Evolutionary conservation across 2,329 filamentous ascomycete genomes (phyloP).

Genomic region (Phyllosticta ampelicida): DNA sequence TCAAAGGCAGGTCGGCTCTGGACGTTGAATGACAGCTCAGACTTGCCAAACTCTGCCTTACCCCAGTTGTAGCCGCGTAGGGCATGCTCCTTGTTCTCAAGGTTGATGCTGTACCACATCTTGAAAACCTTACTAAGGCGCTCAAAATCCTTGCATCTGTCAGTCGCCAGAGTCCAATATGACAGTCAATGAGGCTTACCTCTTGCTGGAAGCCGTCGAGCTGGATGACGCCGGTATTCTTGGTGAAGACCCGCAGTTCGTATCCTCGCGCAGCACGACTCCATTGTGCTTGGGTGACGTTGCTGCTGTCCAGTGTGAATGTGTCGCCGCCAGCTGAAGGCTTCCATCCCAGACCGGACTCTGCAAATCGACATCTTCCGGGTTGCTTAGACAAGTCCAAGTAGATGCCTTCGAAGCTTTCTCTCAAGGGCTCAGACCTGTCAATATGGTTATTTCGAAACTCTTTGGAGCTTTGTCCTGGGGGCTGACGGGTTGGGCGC

Average conservation of each 20-base stretch:
- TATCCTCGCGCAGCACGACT: constrained; percentile 85
- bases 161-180: background rate
- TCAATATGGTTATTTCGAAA: background rate
- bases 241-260: constrained; percentile 83
- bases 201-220: constrained; percentile 92
- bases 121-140: constrained; percentile 89
- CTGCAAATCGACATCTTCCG: constrained; percentile 89
- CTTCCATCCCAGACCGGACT: constrained; percentile 93
- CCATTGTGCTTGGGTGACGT: constrained; percentile 86
- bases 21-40: constrained; percentile 91
- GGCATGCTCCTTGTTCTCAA: constrained; percentile 89
- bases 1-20: constrained; percentile 95
- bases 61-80: constrained; percentile 99
- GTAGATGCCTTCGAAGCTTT: constrained; percentile 96
- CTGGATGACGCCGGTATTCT: constrained; percentile 77
- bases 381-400: constrained; percentile 87
- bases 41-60: constrained; percentile 92
- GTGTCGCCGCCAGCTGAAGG: constrained; percentile 77
- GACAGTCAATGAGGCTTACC: constrained; percentile 29
- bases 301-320: constrained; percentile 81
- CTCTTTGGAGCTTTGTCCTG: background rate
- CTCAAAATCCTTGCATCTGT: constrained; percentile 60
- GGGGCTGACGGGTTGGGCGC: background rate
- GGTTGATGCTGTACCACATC: constrained; percentile 89
- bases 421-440: constrained; percentile 37